Evolutionary conservation across 257 asterid species (phyloP).

Genomic region (Solanum medicagineum): DNA sequence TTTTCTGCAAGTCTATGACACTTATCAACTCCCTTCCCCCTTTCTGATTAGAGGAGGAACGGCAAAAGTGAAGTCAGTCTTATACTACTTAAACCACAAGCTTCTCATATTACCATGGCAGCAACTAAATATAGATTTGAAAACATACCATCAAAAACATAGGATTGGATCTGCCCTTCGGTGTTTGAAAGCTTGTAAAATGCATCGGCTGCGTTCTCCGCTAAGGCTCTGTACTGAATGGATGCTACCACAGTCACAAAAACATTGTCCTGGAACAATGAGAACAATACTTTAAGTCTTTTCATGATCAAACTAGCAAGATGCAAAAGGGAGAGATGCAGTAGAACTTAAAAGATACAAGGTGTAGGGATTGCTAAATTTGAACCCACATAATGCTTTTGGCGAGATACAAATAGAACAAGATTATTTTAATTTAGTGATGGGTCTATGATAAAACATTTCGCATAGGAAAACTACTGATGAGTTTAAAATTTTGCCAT

Average conservation of each 20-base stretch:
- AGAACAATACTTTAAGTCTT: not conserved
- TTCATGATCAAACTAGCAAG: not conserved
- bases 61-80: not conserved
- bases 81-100: not conserved
- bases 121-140: not conserved
- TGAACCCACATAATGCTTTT: not conserved
- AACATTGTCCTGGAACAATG: constrained; percentile 27
- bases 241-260: constrained; percentile 35
- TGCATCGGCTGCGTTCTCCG: constrained; percentile 24
- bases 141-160: constrained; percentile 28
- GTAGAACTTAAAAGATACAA: not conserved
- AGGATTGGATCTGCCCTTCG: constrained; percentile 22
- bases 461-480: not conserved
- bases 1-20: not conserved
- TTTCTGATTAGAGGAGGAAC: not conserved
- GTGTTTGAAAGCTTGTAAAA: constrained; percentile 27
- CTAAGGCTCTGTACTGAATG: constrained; percentile 26
- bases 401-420: not conserved
- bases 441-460: not conserved
- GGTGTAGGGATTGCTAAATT: not conserved
- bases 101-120: not conserved
- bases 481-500: not conserved
- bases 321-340: not conserved
- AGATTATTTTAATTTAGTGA: not conserved
- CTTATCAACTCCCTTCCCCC: not conserved